Base-by-base conservation (phyloP, 1,139 yeast genomes). In the Blastobotrys elegans region DNA sequence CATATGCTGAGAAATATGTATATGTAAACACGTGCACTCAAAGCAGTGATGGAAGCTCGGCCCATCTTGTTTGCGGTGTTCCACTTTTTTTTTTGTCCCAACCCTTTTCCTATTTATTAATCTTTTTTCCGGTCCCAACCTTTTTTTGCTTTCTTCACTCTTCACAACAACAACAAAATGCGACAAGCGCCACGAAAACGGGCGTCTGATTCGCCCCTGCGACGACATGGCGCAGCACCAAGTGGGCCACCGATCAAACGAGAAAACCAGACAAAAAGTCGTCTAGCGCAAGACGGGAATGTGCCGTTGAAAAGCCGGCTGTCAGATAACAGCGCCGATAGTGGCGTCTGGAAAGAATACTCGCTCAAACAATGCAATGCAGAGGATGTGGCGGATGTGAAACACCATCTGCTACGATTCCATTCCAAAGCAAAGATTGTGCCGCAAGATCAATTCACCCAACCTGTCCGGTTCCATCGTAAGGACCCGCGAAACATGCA, bases 401-500 rank as follows among this genome's bases (percentile, higher is more conserved):
- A 95, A 52, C 84, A 82, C 53, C 97, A 92, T 63, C 76, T 92
- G 30, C 68, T 90, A 69, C 83, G 84, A 65, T 88, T 92, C 61
- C 95, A 84, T 59, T 75, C 86, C 33, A 80, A 81, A 53, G 76
- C 79, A 56, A 75, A 76, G 41, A 83, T 92, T 30, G 86, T 86
- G 54, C 92, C 94, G 4, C 70, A 72, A 27, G 71, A 73, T 32
- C 82, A 82, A 54, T 90, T 90, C 64, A 81, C 80, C 45, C 76
- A 77, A 50, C 98, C 98, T 0, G 84, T 90, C 16, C 72, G 96
- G 56, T 71, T 90, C 60, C 96, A 89, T 64, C 76, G 97, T 57
- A 89, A 90, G 63, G 97, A 90, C 65, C 96, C 97, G 1, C 77
- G 89, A 57, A 87, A 87, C 62, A 72, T 90, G 63, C 96, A 87